Evolutionary conservation across 768 basidiomycete species (phyloP), one percentile per base, ranked within the genome.

Genomic region (Hortiboletus flavorubellus): DNA sequence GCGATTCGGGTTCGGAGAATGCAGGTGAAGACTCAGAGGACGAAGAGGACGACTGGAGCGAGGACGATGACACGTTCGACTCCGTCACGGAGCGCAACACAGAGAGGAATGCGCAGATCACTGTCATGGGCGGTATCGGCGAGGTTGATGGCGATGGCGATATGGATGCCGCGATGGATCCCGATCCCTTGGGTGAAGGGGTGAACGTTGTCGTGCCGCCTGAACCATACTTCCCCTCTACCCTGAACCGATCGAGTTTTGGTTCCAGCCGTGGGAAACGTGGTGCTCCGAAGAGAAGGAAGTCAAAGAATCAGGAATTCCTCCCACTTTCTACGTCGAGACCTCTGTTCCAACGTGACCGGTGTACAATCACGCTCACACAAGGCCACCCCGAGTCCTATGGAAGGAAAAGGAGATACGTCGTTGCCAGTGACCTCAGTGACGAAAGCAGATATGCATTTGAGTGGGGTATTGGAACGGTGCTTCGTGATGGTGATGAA

Each of bases 401-500:
- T 53, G 74, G 80, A 42, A 81, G 81, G 59, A 78, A 82, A 60
- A 80, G 82, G 56, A 74, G 72, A 56, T 99, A 98, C 71, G 78
- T 97, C 11, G 87, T 98, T 21, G 90, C 94, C 6, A 97, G 93
- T 66, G 97, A 99, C 79, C 69, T 98, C 63, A 93, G 90, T 56
- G 92, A 97, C 61, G 96, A 99, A 74, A 88, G 86, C 71, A 79
- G 88, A 34, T 99, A 95, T 70, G 97, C 97, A 1, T 84, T 98
- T 7, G 95, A 98, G 70, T 99, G 96, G 97, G 93, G 91, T 10
- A 95, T 98, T 51, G 96, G 95, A 3, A 98, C 96, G 0, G 96
- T 98, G 3, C 75, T 97, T 56, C 76, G 94, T 58, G 94, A 98
- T 71, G 96, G 96, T 2, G 97, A 99, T 64, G 91, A 95, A 72